Conservation (phyloP, 495 filamentous ascomycete species). For the Aspergillus coremiiformis region DNA sequence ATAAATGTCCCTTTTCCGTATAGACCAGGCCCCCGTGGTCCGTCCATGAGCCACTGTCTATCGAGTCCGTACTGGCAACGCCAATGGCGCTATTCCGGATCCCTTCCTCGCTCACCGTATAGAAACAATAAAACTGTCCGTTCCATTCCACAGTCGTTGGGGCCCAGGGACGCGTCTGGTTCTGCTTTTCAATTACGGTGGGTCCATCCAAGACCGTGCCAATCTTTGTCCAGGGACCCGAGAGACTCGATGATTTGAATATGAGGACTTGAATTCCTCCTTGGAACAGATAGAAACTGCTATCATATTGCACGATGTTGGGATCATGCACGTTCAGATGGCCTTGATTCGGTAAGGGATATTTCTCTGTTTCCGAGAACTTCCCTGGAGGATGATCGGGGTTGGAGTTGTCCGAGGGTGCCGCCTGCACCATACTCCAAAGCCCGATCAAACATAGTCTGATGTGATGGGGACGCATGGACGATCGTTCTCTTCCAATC, state of each 20-base stretch:
- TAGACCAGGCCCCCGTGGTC: constrained; percentile 42
- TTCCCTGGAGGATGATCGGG: constrained; percentile 1
- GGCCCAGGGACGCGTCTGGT: constrained; percentile 44
- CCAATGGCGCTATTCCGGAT: constrained; percentile 60
- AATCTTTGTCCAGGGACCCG: constrained; percentile 35
- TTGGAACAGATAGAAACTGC: constrained; percentile 35
- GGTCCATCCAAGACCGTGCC: constrained; percentile 32
- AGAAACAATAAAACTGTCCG: constrained; percentile 62
- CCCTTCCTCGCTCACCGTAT: constrained; percentile 57
- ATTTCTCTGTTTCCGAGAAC: constrained; percentile 24
- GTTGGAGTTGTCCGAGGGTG: not conserved
- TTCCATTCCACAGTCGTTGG: constrained; percentile 55
- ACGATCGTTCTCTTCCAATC: too few species aligned
- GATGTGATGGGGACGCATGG: not conserved
- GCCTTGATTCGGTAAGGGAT: constrained; percentile 31
- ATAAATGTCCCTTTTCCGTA: constrained; percentile 23
- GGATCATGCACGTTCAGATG: constrained; percentile 35
- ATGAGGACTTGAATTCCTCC: constrained; percentile 26
- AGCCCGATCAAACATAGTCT: not conserved
- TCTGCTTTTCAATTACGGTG: constrained; percentile 32
- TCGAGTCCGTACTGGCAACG: constrained; percentile 53
- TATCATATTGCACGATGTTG: constrained; percentile 28
- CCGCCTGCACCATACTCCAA: not conserved
- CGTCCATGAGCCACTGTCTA: constrained; percentile 53
- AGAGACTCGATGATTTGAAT: constrained; percentile 28